Evolutionary conservation across 2,329 filamentous ascomycete species (phyloP).

Genomic region (Grosmannia serpens): DNA sequence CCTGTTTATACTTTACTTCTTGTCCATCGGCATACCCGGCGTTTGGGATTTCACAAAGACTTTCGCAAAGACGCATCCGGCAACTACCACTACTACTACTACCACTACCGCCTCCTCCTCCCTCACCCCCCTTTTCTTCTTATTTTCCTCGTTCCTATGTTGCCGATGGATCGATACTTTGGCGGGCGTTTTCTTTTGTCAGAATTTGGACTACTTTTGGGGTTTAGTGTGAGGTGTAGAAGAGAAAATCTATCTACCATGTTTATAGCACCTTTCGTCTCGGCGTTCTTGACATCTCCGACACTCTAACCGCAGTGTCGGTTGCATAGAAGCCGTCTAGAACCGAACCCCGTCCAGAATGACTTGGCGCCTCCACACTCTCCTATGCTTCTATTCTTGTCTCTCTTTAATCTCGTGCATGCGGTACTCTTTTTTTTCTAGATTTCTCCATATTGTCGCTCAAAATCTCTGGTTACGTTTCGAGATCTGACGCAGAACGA

Average conservation of each 20-base stretch:
- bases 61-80: slow-evolving; percentile 6
- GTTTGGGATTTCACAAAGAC: slow-evolving; percentile 18
- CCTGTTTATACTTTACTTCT: slow-evolving; percentile 24
- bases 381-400: neutral
- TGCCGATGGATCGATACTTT: slow-evolving; percentile 9
- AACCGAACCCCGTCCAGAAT: neutral
- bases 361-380: neutral
- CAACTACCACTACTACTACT: neutral
- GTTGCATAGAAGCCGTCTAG: neutral
- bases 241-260: neutral
- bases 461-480: neutral
- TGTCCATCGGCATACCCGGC: slow-evolving; percentile 26
- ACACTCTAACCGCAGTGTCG: neutral
- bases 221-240: neutral
- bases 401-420: slow-evolving; percentile 14
- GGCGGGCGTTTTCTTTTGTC: slow-evolving; percentile 7
- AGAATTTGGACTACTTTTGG: neutral
- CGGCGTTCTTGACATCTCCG: neutral
- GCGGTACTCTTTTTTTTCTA: slow-evolving; percentile 27
- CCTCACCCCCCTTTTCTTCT: neutral
- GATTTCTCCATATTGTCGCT: neutral
- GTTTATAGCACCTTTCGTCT: neutral
- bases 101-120: neutral
- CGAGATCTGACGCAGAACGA: neutral
- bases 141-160: slow-evolving; percentile 1